These are phyloP conservation scores for Jaapia argillacea DNA, from an alignment of 768 basidiomycete species.

Conservation along the genomic window DNA sequence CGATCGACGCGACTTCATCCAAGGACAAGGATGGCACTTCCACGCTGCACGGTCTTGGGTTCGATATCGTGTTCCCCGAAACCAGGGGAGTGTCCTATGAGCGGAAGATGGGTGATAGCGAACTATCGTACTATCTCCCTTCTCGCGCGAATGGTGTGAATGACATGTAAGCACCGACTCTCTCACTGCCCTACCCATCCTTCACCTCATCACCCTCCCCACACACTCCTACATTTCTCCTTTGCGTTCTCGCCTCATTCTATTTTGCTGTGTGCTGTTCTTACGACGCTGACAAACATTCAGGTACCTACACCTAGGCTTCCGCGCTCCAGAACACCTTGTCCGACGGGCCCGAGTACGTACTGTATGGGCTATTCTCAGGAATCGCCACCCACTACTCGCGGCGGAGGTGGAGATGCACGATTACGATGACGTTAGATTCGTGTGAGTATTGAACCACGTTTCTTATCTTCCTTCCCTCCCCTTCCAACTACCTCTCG, in stretches of 20 bases:
- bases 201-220: constrained; percentile 1
- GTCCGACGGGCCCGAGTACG: constrained; percentile 38
- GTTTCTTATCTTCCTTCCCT: neutral
- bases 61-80: too few relatives aligned
- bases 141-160: constrained; percentile 75
- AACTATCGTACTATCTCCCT: constrained; percentile 73
- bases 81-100: constrained; percentile 28
- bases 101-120: constrained; percentile 62
- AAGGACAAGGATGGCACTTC: too few relatives aligned
- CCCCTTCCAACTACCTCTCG: too few relatives aligned
- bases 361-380: constrained; percentile 63
- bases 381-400: constrained; percentile 64
- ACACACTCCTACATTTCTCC: too few relatives aligned
- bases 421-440: constrained; percentile 52
- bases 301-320: constrained; percentile 77
- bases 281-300: neutral
- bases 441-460: constrained; percentile 44
- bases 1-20: too few relatives aligned
- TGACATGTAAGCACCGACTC: constrained; percentile 71
- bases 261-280: too few relatives aligned
- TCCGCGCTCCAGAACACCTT: constrained; percentile 35
- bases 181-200: neutral
- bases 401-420: constrained; percentile 50
- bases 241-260: too few relatives aligned
- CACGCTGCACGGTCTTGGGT: too few relatives aligned